These are phyloP conservation scores for Mycena vulgaris DNA, from an alignment of 768 basidiomycete genomes.

Conservation along the genomic window DNA sequence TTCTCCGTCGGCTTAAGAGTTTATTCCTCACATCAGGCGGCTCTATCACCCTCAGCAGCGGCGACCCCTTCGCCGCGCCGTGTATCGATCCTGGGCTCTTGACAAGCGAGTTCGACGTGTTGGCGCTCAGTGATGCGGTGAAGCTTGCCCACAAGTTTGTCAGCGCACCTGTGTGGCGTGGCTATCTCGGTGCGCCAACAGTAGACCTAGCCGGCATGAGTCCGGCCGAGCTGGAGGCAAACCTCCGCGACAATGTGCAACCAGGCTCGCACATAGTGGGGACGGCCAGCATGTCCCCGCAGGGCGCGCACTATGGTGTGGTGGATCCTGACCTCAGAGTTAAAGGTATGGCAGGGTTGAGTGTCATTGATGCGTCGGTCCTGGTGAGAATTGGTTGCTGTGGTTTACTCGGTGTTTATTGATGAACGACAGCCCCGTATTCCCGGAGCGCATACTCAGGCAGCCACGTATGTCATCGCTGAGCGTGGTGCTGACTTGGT, in stretches of 20 bases:
- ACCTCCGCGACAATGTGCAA: background rate
- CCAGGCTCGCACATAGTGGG: slow-evolving; percentile 12
- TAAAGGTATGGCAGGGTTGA: slow-evolving; percentile 5
- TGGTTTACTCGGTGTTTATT: no score
- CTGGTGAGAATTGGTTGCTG: background rate
- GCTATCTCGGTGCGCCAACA: slow-evolving; percentile 6
- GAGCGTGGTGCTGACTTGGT: no score
- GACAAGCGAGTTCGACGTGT: background rate
- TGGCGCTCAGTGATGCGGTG: background rate
- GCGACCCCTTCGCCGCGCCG: slow-evolving; percentile 9
- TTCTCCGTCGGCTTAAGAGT: no score
- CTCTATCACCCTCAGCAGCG: slow-evolving; percentile 8
- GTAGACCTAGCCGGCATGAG: slow-evolving; percentile 1
- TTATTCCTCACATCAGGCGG: background rate
- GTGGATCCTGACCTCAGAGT: slow-evolving; percentile 18
- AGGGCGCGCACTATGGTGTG: slow-evolving; percentile 5
- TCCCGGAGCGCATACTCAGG: no score
- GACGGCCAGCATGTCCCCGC: slow-evolving; percentile 5
- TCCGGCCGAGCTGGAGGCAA: background rate
- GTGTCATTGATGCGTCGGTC: slow-evolving; percentile 11
- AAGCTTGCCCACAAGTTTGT: slow-evolving; percentile 3
- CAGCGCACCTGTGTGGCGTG: slow-evolving; percentile 5
- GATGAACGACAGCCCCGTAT: no score
- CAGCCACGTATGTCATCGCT: no score
- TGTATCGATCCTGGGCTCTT: background rate